phyloP scores from a whole-genome alignment of 176 grass and related monocot genomes.

The Eragrostis nindensis region DNA sequence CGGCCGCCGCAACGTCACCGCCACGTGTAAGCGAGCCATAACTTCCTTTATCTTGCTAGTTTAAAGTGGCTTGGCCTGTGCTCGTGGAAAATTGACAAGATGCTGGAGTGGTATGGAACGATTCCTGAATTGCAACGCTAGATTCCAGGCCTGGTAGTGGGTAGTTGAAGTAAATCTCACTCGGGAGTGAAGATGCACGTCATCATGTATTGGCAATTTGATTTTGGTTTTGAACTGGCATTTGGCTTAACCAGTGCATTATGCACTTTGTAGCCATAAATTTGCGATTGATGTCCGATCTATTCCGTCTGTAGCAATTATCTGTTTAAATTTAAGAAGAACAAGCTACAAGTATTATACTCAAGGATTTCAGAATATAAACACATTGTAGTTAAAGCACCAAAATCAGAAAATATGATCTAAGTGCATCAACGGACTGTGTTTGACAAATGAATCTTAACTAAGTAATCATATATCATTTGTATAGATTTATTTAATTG shows the following conservation, averaged over 20 bases:
- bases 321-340: constrained; percentile 1
- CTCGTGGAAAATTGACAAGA: not conserved
- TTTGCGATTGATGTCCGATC: not conserved
- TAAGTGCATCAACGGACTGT: not conserved
- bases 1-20: constrained; percentile 62
- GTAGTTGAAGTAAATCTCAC: not conserved
- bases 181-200: not conserved
- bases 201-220: not conserved
- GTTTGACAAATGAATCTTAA: not conserved
- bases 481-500: constrained; percentile 1
- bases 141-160: not conserved
- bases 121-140: not conserved
- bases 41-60: not conserved
- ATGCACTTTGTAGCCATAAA: not conserved
- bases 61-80: not conserved
- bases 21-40: constrained; percentile 54
- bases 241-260: not conserved
- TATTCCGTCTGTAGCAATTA: not conserved
- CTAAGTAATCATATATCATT: not conserved
- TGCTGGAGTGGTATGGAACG: not conserved
- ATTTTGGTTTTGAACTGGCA: constrained; percentile 3
- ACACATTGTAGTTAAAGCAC: too few relatives aligned
- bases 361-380: constrained; percentile 1
- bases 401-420: constrained; percentile 15
- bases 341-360: not conserved